These are phyloP conservation scores for Cladorrhinum sp. DNA, from an alignment of 2,329 filamentous ascomycete species.

Conservation along the genomic window DNA sequence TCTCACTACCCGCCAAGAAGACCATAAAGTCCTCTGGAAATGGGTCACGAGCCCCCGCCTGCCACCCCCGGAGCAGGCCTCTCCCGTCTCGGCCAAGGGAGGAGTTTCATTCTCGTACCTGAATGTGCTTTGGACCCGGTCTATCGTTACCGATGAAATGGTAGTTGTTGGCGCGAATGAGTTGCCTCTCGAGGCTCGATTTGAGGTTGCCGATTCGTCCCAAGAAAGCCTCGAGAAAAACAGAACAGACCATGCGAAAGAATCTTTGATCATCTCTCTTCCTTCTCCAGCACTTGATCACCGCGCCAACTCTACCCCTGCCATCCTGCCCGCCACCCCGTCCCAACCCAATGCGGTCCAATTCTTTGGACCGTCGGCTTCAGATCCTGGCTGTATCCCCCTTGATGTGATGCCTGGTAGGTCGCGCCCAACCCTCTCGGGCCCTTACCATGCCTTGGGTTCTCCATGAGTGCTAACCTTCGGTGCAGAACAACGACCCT, in stretches of 20 bases:
- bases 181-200: conserved; percentile 22
- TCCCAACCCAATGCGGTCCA: conserved; percentile 22
- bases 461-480: conserved; percentile 5
- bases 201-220: conserved; percentile 19
- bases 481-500: conserved; percentile 32
- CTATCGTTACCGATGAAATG: conserved; percentile 32
- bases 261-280: conserved; percentile 10
- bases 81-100: background rate
- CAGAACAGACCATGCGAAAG: background rate
- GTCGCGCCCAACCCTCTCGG: background rate
- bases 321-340: conserved; percentile 2
- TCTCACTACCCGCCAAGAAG: conserved; percentile 23
- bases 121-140: conserved; percentile 34
- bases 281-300: conserved; percentile 8
- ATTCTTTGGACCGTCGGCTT: conserved; percentile 23
- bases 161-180: conserved; percentile 36
- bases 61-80: background rate
- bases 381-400: conserved; percentile 32
- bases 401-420: conserved; percentile 31
- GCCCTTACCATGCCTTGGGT: background rate
- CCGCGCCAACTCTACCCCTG: conserved; percentile 19
- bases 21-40: conserved; percentile 29
- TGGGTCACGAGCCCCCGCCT: conserved; percentile 27
- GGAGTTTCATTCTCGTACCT: conserved; percentile 28
- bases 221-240: conserved; percentile 5